Percentiles rank a stretch among this genome's conserved stretches.
Evolutionary conservation across 75 land plant genomes (phyloP).

Genomic region (Pseudotsuga menziesii): DNA sequence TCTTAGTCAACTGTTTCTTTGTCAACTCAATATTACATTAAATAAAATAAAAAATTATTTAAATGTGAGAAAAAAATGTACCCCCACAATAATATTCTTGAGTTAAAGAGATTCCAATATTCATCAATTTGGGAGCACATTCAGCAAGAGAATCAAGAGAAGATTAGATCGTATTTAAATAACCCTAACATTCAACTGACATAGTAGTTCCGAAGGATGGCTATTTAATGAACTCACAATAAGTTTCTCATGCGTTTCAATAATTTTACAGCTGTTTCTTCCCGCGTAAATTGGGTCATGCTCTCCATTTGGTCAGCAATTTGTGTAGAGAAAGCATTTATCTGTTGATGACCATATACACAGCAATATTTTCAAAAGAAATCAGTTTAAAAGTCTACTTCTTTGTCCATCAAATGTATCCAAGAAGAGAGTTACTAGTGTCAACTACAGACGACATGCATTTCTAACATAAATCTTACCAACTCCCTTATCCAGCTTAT

Average conservation of each 20-base stretch:
- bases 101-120: too few species aligned
- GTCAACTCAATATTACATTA: too few species aligned
- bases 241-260: slow-evolving; percentile 78
- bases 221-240: slow-evolving; percentile 40
- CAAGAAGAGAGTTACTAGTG: background rate
- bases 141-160: background rate
- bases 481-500: slow-evolving; percentile 89
- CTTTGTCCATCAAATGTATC: background rate
- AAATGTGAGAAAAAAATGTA: too few species aligned
- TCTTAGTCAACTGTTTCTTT: too few species aligned
- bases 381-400: background rate
- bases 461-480: slow-evolving; percentile 35
- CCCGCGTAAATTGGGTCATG: slow-evolving; percentile 50
- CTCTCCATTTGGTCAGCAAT: slow-evolving; percentile 36
- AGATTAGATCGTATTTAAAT: background rate
- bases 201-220: background rate
- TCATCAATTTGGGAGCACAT: too few species aligned
- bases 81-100: too few species aligned
- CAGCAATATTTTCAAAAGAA: background rate
- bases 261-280: slow-evolving; percentile 65
- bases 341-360: slow-evolving; percentile 4
- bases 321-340: slow-evolving; percentile 88
- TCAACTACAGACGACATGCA: too few species aligned
- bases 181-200: background rate
- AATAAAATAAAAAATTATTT: too few species aligned